Evolutionary conservation across 192 early-diverging fungal genomes (phyloP).

Genomic region (Hyaloraphidium curvatum): DNA sequence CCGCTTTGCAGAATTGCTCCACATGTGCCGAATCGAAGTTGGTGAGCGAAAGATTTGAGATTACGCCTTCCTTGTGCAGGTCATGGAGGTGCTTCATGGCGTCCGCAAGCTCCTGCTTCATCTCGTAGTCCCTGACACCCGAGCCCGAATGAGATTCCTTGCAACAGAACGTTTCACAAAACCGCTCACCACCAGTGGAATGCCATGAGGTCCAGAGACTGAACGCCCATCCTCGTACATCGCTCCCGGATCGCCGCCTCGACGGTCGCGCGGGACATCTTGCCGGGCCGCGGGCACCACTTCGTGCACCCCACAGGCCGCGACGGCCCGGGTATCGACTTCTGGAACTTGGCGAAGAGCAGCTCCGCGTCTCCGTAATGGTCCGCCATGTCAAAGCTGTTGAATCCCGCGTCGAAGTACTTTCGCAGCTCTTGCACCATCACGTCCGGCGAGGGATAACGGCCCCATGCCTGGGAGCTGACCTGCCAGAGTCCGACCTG

Average conservation of each 20-base stretch:
- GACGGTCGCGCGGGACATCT: not conserved
- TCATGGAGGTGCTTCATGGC: no score
- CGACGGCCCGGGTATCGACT: not conserved
- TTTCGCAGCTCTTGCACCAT: not conserved
- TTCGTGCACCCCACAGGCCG: not conserved
- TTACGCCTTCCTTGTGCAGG: no score
- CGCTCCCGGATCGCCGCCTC: not conserved
- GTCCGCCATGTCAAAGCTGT: not conserved
- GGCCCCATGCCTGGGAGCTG: not conserved
- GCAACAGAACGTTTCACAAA: no score
- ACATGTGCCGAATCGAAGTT: not conserved
- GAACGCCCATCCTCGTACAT: not conserved
- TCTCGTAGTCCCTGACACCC: no score
- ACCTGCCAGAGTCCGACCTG: no score
- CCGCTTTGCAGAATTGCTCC: not conserved
- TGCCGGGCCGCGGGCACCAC: not conserved
- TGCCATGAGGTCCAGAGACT: not conserved
- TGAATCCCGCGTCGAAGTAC: conserved; percentile 1
- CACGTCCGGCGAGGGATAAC: not conserved
- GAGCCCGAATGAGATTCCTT: no score
- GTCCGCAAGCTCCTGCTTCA: no score
- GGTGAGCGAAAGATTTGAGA: not conserved
- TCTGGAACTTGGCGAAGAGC: not conserved
- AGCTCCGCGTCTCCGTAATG: not conserved
- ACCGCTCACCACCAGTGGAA: conserved; percentile 4